Evolutionary conservation across 1,139 yeast genomes (phyloP).

Genomic region (Nakaseomyces sp.): DNA sequence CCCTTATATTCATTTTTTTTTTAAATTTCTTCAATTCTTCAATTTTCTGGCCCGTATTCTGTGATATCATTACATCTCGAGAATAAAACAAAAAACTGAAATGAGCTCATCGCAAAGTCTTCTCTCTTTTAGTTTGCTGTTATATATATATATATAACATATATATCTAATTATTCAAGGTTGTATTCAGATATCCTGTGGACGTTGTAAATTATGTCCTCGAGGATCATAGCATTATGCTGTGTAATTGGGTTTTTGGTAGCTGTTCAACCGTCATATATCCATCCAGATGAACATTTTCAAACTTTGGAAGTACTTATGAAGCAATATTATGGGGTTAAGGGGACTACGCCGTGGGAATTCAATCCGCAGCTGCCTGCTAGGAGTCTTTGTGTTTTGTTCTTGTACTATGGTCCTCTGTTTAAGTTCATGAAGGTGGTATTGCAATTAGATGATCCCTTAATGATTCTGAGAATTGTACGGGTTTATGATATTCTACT

Average conservation of each 20-base stretch:
- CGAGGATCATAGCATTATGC: neutral
- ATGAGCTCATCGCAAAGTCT: too few species aligned
- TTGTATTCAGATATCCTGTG: too few species aligned
- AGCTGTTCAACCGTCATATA: conserved; percentile 68
- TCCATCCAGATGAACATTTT: conserved; percentile 97
- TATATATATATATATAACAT: too few species aligned
- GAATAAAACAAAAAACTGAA: too few species aligned
- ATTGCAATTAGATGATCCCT: conserved; percentile 30
- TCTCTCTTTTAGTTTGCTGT: too few species aligned
- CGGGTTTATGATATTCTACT: conserved; percentile 50
- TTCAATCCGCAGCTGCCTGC: conserved; percentile 52
- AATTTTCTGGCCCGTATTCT: too few species aligned
- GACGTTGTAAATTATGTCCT: neutral
- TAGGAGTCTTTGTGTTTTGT: conserved; percentile 64
- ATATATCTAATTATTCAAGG: too few species aligned
- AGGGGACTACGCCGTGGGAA: conserved; percentile 77
- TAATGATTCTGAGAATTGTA: conserved; percentile 45
- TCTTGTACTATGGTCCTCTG: conserved; percentile 63
- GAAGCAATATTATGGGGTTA: conserved; percentile 38
- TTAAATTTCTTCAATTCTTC: too few species aligned
- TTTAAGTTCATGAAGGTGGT: conserved; percentile 19
- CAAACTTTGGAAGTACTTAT: conserved; percentile 72
- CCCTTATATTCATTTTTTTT: too few species aligned
- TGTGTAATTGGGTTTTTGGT: conserved; percentile 34
- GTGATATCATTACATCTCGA: too few species aligned